A percentile compares a stretch with the other conserved stretches of the same genome.
These are phyloP conservation scores for Stagonosporopsis chrysanthemi DNA, from an alignment of 2,329 filamentous ascomycete species.

Conservation along the genomic window DNA sequence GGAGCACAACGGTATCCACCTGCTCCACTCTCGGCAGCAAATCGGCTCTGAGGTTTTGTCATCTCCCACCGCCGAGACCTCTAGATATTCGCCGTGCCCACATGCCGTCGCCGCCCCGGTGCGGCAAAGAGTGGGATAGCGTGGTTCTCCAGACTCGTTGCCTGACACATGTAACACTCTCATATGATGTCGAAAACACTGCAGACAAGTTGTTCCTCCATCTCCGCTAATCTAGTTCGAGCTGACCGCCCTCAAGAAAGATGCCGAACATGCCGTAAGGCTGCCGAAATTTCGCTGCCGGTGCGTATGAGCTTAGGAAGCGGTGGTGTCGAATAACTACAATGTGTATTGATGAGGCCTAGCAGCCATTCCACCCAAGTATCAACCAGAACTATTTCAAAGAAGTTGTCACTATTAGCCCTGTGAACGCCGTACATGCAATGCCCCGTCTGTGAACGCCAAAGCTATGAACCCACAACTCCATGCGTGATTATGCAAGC, in stretches of 20 bases:
- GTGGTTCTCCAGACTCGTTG: constrained; percentile 9
- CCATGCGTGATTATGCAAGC: constrained; percentile 12
- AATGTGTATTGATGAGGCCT: constrained; percentile 10
- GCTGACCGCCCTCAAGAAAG: not conserved
- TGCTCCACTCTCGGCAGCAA: constrained; percentile 13
- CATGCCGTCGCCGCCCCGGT: constrained; percentile 18
- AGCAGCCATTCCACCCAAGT: not conserved
- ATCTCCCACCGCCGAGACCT: constrained; percentile 8
- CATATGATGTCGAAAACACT: not conserved
- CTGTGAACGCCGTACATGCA: constrained; percentile 9
- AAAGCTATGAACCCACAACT: constrained; percentile 14
- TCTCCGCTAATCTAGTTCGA: too few species aligned
- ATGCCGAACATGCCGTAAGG: not conserved
- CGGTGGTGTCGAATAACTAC: not conserved
- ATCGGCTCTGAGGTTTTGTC: constrained; percentile 15
- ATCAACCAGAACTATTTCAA: not conserved
- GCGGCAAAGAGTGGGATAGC: constrained; percentile 15
- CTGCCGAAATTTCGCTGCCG: not conserved
- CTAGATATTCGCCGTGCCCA: constrained; percentile 12
- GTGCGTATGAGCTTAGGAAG: not conserved
- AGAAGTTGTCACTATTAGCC: not conserved
- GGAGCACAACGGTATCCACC: constrained; percentile 13
- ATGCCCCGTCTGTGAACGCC: constrained; percentile 15
- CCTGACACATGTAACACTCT: not conserved
- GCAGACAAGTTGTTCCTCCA: not conserved